These are phyloP conservation scores for Aristolochia fimbriata DNA, from an alignment of 164 flowering plant genomes.

Conservation along the genomic window DNA sequence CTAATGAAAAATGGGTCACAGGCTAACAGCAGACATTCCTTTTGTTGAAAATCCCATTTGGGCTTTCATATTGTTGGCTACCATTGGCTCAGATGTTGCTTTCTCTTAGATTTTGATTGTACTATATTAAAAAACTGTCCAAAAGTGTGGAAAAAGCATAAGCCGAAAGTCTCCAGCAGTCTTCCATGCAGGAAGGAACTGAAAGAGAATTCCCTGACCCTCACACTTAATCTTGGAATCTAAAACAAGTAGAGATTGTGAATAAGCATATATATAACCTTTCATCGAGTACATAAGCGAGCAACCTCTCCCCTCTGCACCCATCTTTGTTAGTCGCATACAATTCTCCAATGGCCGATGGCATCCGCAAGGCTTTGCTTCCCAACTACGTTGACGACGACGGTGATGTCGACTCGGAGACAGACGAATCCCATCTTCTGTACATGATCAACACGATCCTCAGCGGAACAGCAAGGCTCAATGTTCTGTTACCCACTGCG, in stretches of 20 bases:
- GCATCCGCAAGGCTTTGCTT: conserved; percentile 14
- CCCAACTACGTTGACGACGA: conserved; percentile 5
- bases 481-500: conserved; percentile 43
- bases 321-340: too few species aligned
- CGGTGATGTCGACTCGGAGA: conserved; percentile 4
- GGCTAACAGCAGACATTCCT: too few species aligned
- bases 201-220: conserved; percentile 12
- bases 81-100: too few species aligned
- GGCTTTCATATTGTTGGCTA: too few species aligned
- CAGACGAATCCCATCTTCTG: conserved; percentile 27
- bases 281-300: background rate
- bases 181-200: background rate
- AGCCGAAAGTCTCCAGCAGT: conserved; percentile 1
- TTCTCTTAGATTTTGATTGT: too few species aligned
- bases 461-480: conserved; percentile 54
- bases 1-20: too few species aligned
- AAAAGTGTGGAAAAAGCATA: conserved; percentile 1
- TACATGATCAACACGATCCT: conserved; percentile 35
- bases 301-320: background rate
- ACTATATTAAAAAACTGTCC: too few species aligned
- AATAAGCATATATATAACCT: background rate
- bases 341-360: conserved; percentile 10
- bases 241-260: background rate
- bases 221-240: conserved; percentile 17
- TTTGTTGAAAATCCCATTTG: too few species aligned